Base-by-base conservation (phyloP, 805 yeast genomes). In the Saccharomycopsis schoenii region DNA sequence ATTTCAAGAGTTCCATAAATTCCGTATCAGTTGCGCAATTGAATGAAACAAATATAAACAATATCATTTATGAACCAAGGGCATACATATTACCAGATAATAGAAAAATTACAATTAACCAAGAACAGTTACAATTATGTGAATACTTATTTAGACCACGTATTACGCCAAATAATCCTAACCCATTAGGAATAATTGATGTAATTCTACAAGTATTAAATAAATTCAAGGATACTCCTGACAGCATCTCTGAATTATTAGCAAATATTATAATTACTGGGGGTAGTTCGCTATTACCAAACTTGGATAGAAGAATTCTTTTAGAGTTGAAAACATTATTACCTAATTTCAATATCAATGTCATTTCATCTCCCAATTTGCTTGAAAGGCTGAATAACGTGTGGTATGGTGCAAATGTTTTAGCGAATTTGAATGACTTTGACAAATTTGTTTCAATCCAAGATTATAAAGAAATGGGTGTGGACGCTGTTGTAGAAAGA, bases 391-490 rank as follows among this genome's bases (percentile, higher is more conserved):
- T 79, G 61, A 82, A 80, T 68, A 81, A 88, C 41, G 79, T 87
- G 2, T 88, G 94, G 93, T 80, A 88, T 55, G 96, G 96, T 17
- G 93, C 93, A 2, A 81, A 88, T 64, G 86, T 89, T 37, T 76
- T 88, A 59, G 83, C 91, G 8, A 82, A 88, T 29, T 77, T 88
- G 72, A 93, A 92, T 59, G 84, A 90, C 2, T 88, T 88, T 76
- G 96, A 89, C 68, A 90, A 85, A 73, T 88, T 91, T 88, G 86
- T 88, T 5, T 79, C 84, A 19, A 81, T 80, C 65, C 80, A 78
- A 57, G 96, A 88, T 68, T 88, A 82, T 69, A 83, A 84, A 59
- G 94, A 88, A 70, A 83, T 79, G 14, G 96, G 96, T 10, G 76
- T 72, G 64, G 80, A 78, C 37, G 68, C 68, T 54, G 71, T 78